These are phyloP conservation scores for Geopyxis carbonaria DNA, from an alignment of 495 filamentous ascomycete genomes.

Conservation along the genomic window DNA sequence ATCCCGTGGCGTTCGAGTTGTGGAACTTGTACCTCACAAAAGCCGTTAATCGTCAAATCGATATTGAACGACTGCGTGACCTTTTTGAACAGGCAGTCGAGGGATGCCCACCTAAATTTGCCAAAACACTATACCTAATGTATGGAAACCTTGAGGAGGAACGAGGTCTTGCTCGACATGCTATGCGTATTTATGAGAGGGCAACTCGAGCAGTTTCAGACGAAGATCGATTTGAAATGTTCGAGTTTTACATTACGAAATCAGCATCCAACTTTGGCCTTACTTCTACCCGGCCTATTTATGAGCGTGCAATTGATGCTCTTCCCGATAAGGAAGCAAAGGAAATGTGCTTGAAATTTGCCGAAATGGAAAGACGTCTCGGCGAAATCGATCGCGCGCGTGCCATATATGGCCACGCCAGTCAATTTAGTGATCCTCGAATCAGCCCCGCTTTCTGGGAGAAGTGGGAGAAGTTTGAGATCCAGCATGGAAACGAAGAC, in stretches of 20 bases:
- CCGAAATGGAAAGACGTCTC: conserved; percentile 91
- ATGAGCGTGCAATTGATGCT: conserved; percentile 82
- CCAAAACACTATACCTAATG: conserved; percentile 91
- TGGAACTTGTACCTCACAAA: conserved; percentile 99
- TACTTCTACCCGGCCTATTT: conserved; percentile 88
- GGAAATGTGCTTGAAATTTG: conserved; percentile 98
- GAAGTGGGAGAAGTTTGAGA: conserved; percentile 95
- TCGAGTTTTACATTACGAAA: conserved; percentile 98
- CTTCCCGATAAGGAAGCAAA: conserved; percentile 86
- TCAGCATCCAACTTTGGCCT: conserved; percentile 96
- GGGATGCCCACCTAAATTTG: conserved; percentile 86
- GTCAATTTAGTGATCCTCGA: conserved; percentile 90
- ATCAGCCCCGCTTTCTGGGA: conserved; percentile 81
- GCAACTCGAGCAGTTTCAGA: conserved; percentile 91
- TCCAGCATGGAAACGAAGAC: conserved; percentile 95
- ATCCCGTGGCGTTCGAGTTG: conserved; percentile 93
- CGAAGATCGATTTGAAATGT: conserved; percentile 92
- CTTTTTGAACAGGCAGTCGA: conserved; percentile 96
- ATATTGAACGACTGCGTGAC: conserved; percentile 85
- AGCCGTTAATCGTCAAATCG: conserved; percentile 85
- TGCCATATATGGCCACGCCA: conserved; percentile 89
- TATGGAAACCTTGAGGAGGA: conserved; percentile 97
- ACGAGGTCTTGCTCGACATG: conserved; percentile 83
- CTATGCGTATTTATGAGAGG: conserved; percentile 97
- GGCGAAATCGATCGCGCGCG: conserved; percentile 93